Evolutionary conservation across 2,329 filamentous ascomycete species (phyloP).

Genomic region (Aureobasidium melanogenum): DNA sequence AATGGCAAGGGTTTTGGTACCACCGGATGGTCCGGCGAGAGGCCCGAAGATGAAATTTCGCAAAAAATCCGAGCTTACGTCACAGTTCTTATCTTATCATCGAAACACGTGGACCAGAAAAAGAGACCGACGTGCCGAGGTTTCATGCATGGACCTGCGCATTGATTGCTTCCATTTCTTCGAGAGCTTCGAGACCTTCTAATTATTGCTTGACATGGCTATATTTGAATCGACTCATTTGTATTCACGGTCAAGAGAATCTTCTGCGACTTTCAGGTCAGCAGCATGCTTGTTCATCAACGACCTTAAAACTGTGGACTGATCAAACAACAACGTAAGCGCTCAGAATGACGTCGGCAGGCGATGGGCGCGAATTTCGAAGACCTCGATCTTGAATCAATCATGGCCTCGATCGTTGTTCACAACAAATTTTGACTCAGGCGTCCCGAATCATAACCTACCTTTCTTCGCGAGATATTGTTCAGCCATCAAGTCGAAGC

Average conservation of each 20-base stretch:
- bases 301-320: background rate
- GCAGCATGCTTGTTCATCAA: background rate
- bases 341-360: background rate
- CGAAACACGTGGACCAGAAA: background rate
- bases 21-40: background rate
- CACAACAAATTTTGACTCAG: background rate
- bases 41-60: background rate
- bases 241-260: background rate
- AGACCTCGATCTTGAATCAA: background rate
- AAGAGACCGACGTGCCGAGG: no score
- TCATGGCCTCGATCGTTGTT: background rate
- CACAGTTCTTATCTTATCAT: slow-evolving; percentile 5
- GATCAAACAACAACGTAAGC: background rate
- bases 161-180: background rate
- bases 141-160: background rate
- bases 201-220: background rate
- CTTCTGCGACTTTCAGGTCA: background rate
- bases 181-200: background rate
- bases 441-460: background rate
- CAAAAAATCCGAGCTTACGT: background rate
- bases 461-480: background rate
- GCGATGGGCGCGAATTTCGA: background rate
- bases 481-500: background rate
- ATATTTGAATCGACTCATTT: background rate
- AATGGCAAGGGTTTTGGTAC: background rate